Evolutionary conservation across 176 grass and related monocot genomes (phyloP).

Genomic region (Cenchrus fungigraminus): DNA sequence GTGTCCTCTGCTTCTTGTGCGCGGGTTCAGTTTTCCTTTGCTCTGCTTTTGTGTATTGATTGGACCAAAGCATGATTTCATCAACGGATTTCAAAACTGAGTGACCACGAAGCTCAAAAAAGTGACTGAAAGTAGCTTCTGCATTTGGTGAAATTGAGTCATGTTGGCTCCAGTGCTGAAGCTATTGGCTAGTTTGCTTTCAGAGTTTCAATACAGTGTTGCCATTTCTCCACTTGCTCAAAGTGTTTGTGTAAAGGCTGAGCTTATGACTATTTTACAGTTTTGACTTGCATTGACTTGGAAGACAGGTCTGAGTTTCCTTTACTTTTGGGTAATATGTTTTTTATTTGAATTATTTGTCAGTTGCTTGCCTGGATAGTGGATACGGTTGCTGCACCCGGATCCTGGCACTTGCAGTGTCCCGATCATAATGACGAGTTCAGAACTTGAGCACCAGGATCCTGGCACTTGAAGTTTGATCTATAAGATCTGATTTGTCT

Average conservation of each 20-base stretch:
- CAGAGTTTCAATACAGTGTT: background rate
- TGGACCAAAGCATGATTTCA: background rate
- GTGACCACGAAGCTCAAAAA: background rate
- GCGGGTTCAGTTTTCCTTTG: background rate
- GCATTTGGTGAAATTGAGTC: background rate
- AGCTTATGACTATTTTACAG: conserved; percentile 1
- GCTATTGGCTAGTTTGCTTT: conserved; percentile 23
- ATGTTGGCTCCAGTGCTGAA: background rate
- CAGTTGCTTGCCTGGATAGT: conserved; percentile 6
- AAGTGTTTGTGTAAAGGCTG: conserved; percentile 33
- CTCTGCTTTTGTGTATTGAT: background rate
- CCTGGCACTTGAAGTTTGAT: background rate
- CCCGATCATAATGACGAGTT: background rate
- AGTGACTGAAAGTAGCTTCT: background rate
- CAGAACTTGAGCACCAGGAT: background rate
- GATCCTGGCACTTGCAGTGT: background rate
- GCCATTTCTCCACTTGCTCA: conserved; percentile 3
- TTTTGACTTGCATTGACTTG: conserved; percentile 55
- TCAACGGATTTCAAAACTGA: background rate
- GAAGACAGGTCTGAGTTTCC: conserved; percentile 22
- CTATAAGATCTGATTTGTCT: background rate
- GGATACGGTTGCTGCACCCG: background rate
- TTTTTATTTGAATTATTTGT: background rate
- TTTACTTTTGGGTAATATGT: background rate
- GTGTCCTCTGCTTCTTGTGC: background rate